phyloP scores from a whole-genome alignment of 768 basidiomycete species.

The Amanita phalloides region DNA sequence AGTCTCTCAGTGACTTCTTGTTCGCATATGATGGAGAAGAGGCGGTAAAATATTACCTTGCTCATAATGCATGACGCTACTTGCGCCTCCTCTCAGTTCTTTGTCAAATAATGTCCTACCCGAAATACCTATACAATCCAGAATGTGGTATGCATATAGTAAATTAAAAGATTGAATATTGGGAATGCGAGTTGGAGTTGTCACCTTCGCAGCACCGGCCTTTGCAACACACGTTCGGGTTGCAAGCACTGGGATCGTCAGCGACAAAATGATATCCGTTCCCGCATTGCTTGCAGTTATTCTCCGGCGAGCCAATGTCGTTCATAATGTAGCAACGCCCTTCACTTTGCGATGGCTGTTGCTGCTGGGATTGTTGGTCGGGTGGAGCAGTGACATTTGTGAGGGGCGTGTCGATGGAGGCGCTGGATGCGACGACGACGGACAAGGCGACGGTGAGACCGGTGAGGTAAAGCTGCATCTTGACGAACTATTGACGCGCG shows the following conservation, averaged over 20 bases:
- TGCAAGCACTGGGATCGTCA: background rate
- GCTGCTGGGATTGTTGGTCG: background rate
- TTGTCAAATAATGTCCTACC: too few species aligned
- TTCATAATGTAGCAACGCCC: background rate
- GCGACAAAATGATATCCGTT: background rate
- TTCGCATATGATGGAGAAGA: constrained; percentile 18
- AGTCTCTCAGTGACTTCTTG: constrained; percentile 16
- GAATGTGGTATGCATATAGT: background rate
- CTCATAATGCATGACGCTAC: background rate
- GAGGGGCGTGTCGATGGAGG: background rate
- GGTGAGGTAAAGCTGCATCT: background rate
- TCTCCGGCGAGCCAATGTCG: background rate
- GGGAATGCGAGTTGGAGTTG: background rate
- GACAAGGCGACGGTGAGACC: background rate
- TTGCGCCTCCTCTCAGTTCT: too few species aligned
- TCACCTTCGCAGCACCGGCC: background rate
- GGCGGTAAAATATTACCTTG: constrained; percentile 14
- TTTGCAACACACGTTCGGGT: background rate
- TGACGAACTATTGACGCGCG: background rate
- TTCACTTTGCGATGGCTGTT: background rate
- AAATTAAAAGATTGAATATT: too few species aligned
- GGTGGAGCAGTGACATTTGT: background rate
- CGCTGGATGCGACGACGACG: background rate
- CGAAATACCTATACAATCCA: background rate
- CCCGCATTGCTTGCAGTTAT: background rate